Base-by-base conservation (phyloP, 164 flowering plant species). In the Liriodendron chinense region DNA sequence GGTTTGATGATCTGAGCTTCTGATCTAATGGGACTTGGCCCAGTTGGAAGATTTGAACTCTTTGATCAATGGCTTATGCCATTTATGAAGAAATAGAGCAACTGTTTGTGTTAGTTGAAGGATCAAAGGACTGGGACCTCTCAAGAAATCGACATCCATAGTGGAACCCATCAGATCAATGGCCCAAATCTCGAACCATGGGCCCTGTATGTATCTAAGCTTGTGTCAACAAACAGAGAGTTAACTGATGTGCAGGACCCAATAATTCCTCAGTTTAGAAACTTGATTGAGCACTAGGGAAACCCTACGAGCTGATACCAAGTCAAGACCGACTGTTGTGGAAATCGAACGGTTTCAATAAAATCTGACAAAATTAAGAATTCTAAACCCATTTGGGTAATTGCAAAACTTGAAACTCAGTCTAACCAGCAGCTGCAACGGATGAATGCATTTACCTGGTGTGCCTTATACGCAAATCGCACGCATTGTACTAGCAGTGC, bases 401-500 rank as follows among this genome's bases (percentile, higher is more conserved):
- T 53, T 53, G 59, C 18, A 53, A 7, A 12, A 53, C 18, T 53
- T 4, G 1, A 53, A 53, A 53, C 13, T 53, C 53, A 49, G 53
- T 7, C 53, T 7, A 49, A 49, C 10, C 10, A 12, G 16, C 20
- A 10, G 59, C 18, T 1, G 16, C 59, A 10, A 16, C 20, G 3
- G 59, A 53, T 53, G 18, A 9, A 26, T 67, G 7, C 22, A 26
- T 76, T 34, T 80, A 91, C 96, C 91, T 91, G 92, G 79, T 90
- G 91, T 67, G 88, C 84, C 47, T 89, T 84, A 71, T 86, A 89
- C 12, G 91, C 93, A 83, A 91, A 91, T 64, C 81, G 86, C 66
- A 90, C 88, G 28, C 91, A 92, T 75, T 90, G 92, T 69, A 85
- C 91, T 70, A 91, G 83, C 70, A 91, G 82, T 26, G 85, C 86